Base-by-base conservation (phyloP, 306 rosid species). In the Vigna radiata region DNA sequence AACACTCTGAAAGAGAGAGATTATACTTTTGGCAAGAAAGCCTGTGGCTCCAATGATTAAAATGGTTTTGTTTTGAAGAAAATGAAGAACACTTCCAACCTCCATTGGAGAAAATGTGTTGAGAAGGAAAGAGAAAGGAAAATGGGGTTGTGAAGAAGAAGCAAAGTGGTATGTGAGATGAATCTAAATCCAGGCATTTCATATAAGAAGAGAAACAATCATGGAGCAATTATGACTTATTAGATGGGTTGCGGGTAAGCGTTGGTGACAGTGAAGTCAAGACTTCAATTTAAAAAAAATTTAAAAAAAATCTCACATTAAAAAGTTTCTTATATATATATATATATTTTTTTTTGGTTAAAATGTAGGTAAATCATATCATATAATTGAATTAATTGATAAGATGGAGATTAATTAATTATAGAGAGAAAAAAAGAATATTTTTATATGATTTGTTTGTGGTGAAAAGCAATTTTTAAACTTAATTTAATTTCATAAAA, bases 31-130 rank as follows among this genome's bases (percentile, higher is more conserved):
- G 44, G 92, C 96, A 0, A 91, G 82, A 77, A 91, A 91, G 18
- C 96, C 93, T 43, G 96, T 86, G 60, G 89, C 93, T 12, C 96
- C 96, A 53, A 80, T 77, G 72, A 91, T 64, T 68, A 91, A 70
- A 75, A 91, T 87, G 81, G 85, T 83, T 79, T 85, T 89, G 88
- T 82, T 76, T 19, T 89, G 61, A 27, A 89, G 86, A 70, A 84
- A 86, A 47, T 79, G 37, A 21, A 89, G 81, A 23, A 91, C 64
- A 60, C 93, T 91, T 86, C 84, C 91, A 6, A 89, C 70, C 79
- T 90, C 96, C 96, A 91, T 90, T 60, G 78, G 52, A 78, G 80
- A 68, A 43, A 49, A 46, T 29, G 36, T 49, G 2, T 31, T 41
- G 54, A 47, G 66, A 73, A 55, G 48, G 31, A 27, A 1, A 60